Conservation (phyloP, 306 rosid genomes). For the Potentilla sterilis region DNA sequence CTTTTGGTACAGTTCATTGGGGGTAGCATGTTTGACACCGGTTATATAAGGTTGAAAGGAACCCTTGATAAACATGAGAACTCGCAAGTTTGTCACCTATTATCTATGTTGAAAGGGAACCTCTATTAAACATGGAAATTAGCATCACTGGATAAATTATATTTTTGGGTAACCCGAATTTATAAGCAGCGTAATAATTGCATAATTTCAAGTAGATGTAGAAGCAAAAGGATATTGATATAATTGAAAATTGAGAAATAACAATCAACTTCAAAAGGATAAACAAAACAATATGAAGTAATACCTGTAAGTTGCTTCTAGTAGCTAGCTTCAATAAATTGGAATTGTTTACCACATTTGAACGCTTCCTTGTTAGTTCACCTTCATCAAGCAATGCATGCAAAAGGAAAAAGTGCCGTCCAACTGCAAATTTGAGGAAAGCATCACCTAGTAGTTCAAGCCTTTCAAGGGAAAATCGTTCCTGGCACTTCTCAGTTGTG, state of each 20-base stretch:
- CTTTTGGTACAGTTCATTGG: not conserved
- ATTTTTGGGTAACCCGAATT: not conserved
- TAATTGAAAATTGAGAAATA: not conserved
- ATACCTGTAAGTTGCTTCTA: constrained; percentile 77
- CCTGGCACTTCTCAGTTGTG: constrained; percentile 93
- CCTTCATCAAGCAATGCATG: constrained; percentile 80
- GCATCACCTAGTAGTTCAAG: constrained; percentile 96
- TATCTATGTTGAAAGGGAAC: not conserved
- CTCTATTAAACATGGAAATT: not conserved
- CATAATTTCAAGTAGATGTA: not conserved
- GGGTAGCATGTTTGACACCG: constrained; percentile 1
- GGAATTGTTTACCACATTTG: constrained; percentile 65
- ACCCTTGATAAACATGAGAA: not conserved
- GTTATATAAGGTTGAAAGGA: not conserved
- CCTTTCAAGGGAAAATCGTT: constrained; percentile 90
- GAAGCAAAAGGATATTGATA: not conserved
- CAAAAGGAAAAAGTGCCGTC: constrained; percentile 69
- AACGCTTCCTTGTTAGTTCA: constrained; percentile 71
- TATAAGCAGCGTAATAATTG: not conserved
- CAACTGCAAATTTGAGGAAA: constrained; percentile 86
- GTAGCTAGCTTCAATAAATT: constrained; percentile 76
- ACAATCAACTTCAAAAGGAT: constrained; percentile 18
- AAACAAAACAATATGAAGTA: not conserved
- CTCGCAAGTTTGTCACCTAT: not conserved
- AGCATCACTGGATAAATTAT: not conserved